Evolutionary conservation across 768 basidiomycete species (phyloP).

Genomic region (Lentinula sp.): DNA sequence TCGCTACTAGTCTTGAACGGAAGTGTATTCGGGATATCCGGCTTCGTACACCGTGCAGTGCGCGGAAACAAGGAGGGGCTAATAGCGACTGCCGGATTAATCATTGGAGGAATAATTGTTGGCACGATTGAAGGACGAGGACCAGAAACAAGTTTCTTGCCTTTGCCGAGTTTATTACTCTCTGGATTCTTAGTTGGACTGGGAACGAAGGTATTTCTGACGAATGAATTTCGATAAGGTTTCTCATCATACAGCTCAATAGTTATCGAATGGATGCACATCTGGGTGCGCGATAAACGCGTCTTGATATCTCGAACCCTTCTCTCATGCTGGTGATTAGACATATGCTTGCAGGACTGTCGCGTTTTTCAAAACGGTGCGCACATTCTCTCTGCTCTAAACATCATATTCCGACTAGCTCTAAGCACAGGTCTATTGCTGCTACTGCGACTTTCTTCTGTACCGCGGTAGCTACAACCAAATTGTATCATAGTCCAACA

Average conservation of each 20-base stretch:
- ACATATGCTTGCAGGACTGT: slow-evolving; percentile 60
- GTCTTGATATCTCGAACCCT: background rate
- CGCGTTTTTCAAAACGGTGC: slow-evolving; percentile 50
- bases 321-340: slow-evolving; percentile 20
- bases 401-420: background rate
- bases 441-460: slow-evolving; percentile 50
- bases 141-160: slow-evolving; percentile 19
- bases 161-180: slow-evolving; percentile 22
- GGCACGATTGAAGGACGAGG: slow-evolving; percentile 33
- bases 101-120: slow-evolving; percentile 41
- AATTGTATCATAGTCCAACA: slow-evolving; percentile 26
- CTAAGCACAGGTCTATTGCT: slow-evolving; percentile 47
- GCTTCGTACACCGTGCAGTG: slow-evolving; percentile 48
- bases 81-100: slow-evolving; percentile 36
- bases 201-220: slow-evolving; percentile 42
- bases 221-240: background rate
- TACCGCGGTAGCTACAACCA: slow-evolving; percentile 41
- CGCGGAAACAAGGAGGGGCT: slow-evolving; percentile 38
- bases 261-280: slow-evolving; percentile 61
- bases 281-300: slow-evolving; percentile 39
- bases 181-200: slow-evolving; percentile 55
- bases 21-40: slow-evolving; percentile 54
- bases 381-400: slow-evolving; percentile 7
- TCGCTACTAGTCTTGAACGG: slow-evolving; percentile 49
- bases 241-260: background rate